Conservation (phyloP, 2,329 filamentous ascomycete genomes). For the Annulohypoxylon truncatum region DNA sequence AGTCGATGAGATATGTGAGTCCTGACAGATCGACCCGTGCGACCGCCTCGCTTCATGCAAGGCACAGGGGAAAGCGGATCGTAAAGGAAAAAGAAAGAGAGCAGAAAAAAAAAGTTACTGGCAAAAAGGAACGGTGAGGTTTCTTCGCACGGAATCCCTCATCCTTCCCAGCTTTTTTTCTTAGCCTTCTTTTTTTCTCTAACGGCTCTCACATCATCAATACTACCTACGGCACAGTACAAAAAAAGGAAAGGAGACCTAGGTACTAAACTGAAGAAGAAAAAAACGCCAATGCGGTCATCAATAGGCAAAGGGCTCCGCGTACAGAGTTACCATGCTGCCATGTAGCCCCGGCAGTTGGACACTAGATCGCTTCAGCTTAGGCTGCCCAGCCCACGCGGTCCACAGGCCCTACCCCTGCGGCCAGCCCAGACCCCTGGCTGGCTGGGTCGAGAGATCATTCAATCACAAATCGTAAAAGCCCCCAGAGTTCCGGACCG, state of each 20-base stretch:
- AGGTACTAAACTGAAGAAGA: background rate
- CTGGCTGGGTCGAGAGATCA: slow-evolving; percentile 9
- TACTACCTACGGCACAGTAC: slow-evolving; percentile 37
- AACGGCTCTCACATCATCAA: slow-evolving; percentile 37
- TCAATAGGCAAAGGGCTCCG: slow-evolving; percentile 14
- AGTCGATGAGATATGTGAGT: slow-evolving; percentile 14
- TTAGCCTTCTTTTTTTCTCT: background rate
- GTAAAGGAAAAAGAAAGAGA: slow-evolving; percentile 14
- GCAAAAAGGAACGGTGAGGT: slow-evolving; percentile 30
- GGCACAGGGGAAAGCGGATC: slow-evolving; percentile 36
- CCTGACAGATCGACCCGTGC: slow-evolving; percentile 22
- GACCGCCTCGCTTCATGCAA: slow-evolving; percentile 33
- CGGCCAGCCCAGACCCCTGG: slow-evolving; percentile 17
- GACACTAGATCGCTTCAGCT: slow-evolving; percentile 27
- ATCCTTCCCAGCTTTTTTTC: slow-evolving; percentile 23
- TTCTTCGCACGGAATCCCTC: slow-evolving; percentile 30
- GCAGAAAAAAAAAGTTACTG: slow-evolving; percentile 12
- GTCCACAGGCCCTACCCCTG: slow-evolving; percentile 35
- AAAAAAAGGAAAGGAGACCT: slow-evolving; percentile 4
- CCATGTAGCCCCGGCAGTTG: slow-evolving; percentile 29
- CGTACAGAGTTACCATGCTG: slow-evolving; percentile 2
- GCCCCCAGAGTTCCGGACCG: slow-evolving; percentile 29
- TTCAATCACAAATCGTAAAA: slow-evolving; percentile 18
- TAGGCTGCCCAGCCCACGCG: slow-evolving; percentile 30
- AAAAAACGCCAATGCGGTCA: slow-evolving; percentile 6